Conservation (phyloP, 2,329 filamentous ascomycete species). For the Colletotrichum tanaceti region DNA sequence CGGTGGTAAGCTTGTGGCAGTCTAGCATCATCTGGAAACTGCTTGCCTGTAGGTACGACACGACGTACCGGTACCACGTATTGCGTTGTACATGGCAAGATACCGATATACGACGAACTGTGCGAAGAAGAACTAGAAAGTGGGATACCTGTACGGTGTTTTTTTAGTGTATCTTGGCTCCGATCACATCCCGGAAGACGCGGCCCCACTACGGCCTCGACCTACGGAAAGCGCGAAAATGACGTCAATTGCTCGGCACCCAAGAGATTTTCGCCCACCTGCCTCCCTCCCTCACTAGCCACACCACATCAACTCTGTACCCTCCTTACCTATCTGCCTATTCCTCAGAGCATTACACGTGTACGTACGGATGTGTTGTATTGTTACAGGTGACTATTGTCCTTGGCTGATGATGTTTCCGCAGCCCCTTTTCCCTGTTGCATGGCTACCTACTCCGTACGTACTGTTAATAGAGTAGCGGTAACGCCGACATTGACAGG, state of each 20-base stretch:
- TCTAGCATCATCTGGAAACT: constrained; percentile 36
- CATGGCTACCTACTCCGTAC: too few species aligned
- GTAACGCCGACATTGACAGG: not conserved
- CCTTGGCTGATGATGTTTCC: constrained; percentile 6
- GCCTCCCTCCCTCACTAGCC: not conserved
- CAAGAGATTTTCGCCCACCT: not conserved
- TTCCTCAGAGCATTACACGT: too few species aligned
- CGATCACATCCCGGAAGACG: constrained; percentile 16
- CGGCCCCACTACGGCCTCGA: constrained; percentile 18
- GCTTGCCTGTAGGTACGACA: not conserved
- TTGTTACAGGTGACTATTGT: not conserved
- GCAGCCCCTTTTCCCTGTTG: not conserved
- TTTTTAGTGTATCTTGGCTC: not conserved
- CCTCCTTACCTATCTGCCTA: too few species aligned
- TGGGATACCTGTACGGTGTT: too few species aligned
- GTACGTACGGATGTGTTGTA: too few species aligned
- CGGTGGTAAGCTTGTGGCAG: not conserved
- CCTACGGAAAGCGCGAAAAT: constrained; percentile 17
- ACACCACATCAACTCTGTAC: too few species aligned
- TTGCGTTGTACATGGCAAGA: too few species aligned
- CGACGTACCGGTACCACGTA: too few species aligned
- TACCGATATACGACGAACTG: too few species aligned
- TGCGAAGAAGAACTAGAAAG: too few species aligned
- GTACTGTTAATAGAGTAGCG: too few species aligned
- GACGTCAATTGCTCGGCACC: constrained; percentile 29